These are phyloP conservation scores for Lasiodiplodia citricola DNA, from an alignment of 2,329 filamentous ascomycete species.

Conservation along the genomic window DNA sequence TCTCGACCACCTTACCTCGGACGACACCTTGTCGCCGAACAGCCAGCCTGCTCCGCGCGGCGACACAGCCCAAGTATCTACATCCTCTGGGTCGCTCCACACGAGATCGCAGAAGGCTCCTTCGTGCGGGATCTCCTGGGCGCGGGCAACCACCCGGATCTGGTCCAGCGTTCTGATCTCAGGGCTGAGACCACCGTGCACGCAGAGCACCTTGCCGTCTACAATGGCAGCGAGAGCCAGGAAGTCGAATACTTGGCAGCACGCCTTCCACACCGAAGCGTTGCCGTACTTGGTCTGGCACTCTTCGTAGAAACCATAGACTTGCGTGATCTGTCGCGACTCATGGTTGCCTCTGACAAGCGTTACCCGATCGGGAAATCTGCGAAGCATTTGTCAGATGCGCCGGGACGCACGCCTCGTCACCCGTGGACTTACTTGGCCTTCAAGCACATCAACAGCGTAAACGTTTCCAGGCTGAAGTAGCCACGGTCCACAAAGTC, in stretches of 20 bases:
- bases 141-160: constrained; percentile 76
- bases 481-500: constrained; percentile 78
- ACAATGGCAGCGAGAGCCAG: constrained; percentile 96
- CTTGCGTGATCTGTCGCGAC: constrained; percentile 97
- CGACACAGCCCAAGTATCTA: constrained; percentile 73
- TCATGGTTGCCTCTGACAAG: constrained; percentile 87
- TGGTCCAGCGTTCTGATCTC: constrained; percentile 95
- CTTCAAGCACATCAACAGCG: constrained; percentile 73
- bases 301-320: constrained; percentile 99
- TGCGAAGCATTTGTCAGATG: constrained; percentile 37
- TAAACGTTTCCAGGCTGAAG: constrained; percentile 76
- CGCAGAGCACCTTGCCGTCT: constrained; percentile 98
- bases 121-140: constrained; percentile 96
- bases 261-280: constrained; percentile 99
- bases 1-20: constrained; percentile 54
- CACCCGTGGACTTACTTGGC: constrained; percentile 61
- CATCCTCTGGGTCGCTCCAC: constrained; percentile 82
- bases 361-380: constrained; percentile 74
- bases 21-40: constrained; percentile 74
- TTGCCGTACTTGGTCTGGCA: constrained; percentile 99
- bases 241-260: constrained; percentile 98
- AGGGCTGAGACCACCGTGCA: constrained; percentile 95
- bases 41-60: constrained; percentile 72
- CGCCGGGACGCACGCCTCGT: not conserved
- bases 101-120: constrained; percentile 97